Base-by-base conservation (phyloP, 352 stramenopile genomes). In the Globisporangium viniferum region DNA sequence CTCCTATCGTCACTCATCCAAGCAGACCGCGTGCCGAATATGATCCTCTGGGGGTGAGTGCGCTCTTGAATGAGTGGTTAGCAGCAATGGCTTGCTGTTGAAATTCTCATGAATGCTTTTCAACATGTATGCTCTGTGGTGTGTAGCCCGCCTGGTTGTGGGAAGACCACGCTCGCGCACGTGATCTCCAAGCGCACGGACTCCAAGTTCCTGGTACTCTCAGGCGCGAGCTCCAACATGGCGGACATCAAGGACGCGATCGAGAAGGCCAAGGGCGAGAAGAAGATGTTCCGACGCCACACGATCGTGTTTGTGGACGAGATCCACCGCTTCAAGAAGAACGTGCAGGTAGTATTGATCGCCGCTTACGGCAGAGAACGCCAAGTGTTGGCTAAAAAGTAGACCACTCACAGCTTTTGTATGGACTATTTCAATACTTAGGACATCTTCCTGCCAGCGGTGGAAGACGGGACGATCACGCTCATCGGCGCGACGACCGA, bases 271-370 rank as follows among this genome's bases (percentile, higher is more conserved):
- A 72, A 76, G 56, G 80, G 78, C 0, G 86, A 96, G 67, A 73
- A 70, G 22, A 86, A 87, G 58, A 73, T 94, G 62, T 78, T 89
- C 5, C 71, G 73, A 15, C 70, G 87, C 57, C 76, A 81, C 27
- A 95, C 90, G 0, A 92, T 95, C 29, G 78, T 97, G 20, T 97
- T 97, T 58, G 85, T 96, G 1, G 90, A 97, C 51, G 90, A 97
- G 70, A 91, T 97, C 61, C 90, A 97, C 68, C 83, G 87, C 7
- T 95, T 94, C 71, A 96, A 93, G 64, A 96, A 96, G 70, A 90
- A 89, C 63, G 84, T 94, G 44, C 90, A 97, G 74, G 49, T 60
- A 22, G 5, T 33, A 35, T 27, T 36, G 22, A 18, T 24, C 7
- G 12, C 31, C 31, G 31, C 31, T 5, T 33, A 33, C 31, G 3